phyloP scores from a whole-genome alignment of 1,284 basidiomycete genomes.

The Sanguinoderma infundibulare region DNA sequence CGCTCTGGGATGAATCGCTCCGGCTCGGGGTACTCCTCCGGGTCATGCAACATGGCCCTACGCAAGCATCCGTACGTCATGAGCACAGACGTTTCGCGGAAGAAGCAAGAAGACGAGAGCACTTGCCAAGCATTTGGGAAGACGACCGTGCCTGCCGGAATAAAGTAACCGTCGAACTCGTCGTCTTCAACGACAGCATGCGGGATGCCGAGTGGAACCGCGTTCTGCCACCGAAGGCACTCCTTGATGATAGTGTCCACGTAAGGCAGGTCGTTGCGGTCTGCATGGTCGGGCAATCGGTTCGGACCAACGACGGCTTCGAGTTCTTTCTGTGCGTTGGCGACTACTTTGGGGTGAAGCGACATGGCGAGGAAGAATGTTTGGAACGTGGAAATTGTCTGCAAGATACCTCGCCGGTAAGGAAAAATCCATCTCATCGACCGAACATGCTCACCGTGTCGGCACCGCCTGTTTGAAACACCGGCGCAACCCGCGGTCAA shows the following conservation, averaged over 20 bases:
- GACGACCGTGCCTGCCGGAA: slow-evolving; percentile 31
- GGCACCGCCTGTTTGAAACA: slow-evolving; percentile 17
- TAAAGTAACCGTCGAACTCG: slow-evolving; percentile 26
- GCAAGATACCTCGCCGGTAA: not conserved
- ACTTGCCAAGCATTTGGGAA: slow-evolving; percentile 27
- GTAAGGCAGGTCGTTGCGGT: slow-evolving; percentile 17
- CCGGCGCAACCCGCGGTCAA: not conserved
- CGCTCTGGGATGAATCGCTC: slow-evolving; percentile 28
- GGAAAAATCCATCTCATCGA: not conserved
- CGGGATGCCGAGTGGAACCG: slow-evolving; percentile 17
- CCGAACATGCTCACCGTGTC: slow-evolving; percentile 23
- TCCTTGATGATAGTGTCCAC: slow-evolving; percentile 26
- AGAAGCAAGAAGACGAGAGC: not conserved
- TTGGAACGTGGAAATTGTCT: slow-evolving; percentile 25
- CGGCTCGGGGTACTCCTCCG: slow-evolving; percentile 27
- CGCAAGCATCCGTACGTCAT: slow-evolving; percentile 1
- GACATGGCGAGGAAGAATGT: slow-evolving; percentile 26
- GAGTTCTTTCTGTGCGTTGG: slow-evolving; percentile 19
- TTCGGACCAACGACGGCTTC: slow-evolving; percentile 15
- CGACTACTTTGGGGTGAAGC: slow-evolving; percentile 16
- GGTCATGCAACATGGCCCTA: slow-evolving; percentile 17
- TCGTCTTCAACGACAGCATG: slow-evolving; percentile 19
- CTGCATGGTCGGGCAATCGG: slow-evolving; percentile 19
- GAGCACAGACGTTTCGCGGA: not conserved
- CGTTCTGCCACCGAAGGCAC: slow-evolving; percentile 23